phyloP scores from a whole-genome alignment of 345 rosid species.

The Populus pruinosa region DNA sequence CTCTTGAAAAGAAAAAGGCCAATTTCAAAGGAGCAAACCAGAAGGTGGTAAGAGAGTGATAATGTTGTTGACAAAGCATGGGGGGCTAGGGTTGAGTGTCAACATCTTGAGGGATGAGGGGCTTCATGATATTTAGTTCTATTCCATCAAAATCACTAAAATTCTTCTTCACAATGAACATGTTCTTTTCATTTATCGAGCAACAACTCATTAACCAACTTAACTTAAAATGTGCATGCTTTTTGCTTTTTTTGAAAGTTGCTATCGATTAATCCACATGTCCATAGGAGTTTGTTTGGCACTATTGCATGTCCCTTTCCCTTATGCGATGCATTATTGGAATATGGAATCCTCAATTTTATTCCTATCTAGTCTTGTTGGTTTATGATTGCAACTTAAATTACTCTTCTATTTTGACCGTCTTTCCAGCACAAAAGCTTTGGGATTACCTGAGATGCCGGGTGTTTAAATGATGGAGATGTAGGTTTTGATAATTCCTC shows the following conservation, averaged over 20 bases:
- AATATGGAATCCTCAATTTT: background rate
- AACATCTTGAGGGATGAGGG: background rate
- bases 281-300: background rate
- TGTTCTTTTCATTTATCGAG: background rate
- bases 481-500: constrained; percentile 49
- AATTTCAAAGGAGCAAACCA: background rate
- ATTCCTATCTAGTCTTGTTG: constrained; percentile 1
- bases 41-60: background rate
- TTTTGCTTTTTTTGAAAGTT: background rate
- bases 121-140: background rate
- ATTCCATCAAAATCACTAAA: background rate
- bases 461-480: constrained; percentile 40
- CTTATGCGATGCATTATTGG: background rate
- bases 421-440: constrained; percentile 64
- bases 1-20: background rate
- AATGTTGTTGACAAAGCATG: background rate
- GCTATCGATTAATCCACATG: background rate
- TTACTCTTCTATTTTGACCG: background rate
- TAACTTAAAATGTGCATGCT: background rate
- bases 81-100: background rate
- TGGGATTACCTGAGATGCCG: constrained; percentile 47
- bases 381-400: background rate
- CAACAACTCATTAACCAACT: background rate
- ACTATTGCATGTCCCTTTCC: background rate
- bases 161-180: background rate